Base-by-base conservation (phyloP, 1,139 yeast genomes). In the Wickerhamomyces sp. region DNA sequence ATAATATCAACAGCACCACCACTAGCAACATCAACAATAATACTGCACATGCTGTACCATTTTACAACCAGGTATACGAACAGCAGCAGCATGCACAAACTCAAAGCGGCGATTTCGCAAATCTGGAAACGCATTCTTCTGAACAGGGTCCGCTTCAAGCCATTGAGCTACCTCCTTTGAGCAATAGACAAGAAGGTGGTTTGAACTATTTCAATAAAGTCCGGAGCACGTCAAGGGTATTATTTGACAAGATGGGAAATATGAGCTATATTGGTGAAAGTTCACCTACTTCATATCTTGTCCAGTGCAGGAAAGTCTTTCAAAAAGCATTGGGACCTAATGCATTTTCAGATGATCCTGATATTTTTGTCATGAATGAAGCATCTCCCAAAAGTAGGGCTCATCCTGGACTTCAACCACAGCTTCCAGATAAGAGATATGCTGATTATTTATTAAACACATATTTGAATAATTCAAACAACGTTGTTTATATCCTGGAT, bases 391-490 rank as follows among this genome's bases (percentile, higher is more conserved):
- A 37, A 10, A 21, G 16, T n/a, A 53, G 49, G 31, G 41, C 49
- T 10, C 42, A 49, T 2, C 46, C 51, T 3, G 44, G 47, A 7
- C 38, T 42, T 2, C 57, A 60, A 3, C 45, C 52, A 4, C 59
- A 55, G 33, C 48, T 71, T 19, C 68, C 74, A 3, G 54, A 59
- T 3, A 41, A 52, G 27, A 29, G 39, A 3, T 54, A 63, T 39
- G 52, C 67, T 0, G 52, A 53, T 20, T 56, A 55, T 25, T 52
- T 67, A 9, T 47, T 68, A 14, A 47, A 54, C 10, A 50, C 58
- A 2, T 70, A 61, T 43, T 57, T 59, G 31, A 54, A 54, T 34
- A 63, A 68, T 43, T 54, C 68, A 17, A 71, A 69, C 45, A 62
- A 63, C 29, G 46, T 59, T 10, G 56, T 58, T 36, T 68, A 66